phyloP scores from a whole-genome alignment of 108 stramenopile genomes.

The Nitzschia sp. region DNA sequence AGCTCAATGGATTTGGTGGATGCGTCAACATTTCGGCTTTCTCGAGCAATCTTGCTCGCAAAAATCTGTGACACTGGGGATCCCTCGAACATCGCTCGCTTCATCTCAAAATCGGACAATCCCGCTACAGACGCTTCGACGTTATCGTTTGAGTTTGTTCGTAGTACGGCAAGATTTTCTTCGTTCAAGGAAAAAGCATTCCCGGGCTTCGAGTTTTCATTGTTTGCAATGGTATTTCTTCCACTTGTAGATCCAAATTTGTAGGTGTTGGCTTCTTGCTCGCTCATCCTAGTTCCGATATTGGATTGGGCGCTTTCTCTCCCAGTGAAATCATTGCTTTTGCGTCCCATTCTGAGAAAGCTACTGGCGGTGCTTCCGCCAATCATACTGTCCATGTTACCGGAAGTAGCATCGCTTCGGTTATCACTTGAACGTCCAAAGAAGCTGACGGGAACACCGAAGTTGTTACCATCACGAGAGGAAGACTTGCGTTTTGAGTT shows the following conservation, averaged over 20 bases:
- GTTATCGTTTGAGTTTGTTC: conserved; percentile 7
- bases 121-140: conserved; percentile 8
- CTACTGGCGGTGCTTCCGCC: conserved; percentile 33
- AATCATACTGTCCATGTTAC: conserved; percentile 28
- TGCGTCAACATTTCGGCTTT: neutral
- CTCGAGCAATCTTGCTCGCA: neutral
- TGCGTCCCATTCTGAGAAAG: conserved; percentile 26
- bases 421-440: conserved; percentile 17
- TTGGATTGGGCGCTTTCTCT: neutral
- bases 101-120: neutral
- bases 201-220: neutral
- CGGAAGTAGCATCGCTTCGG: conserved; percentile 13
- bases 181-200: neutral
- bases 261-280: neutral
- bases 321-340: conserved; percentile 13
- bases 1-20: neutral
- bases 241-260: conserved; percentile 1
- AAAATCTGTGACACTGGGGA: neutral
- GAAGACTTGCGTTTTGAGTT: neutral
- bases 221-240: too few species aligned
- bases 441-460: conserved; percentile 30
- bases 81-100: conserved; percentile 2
- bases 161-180: conserved; percentile 4
- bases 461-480: neutral
- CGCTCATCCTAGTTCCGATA: neutral